These are phyloP conservation scores for Chiua virens DNA, from an alignment of 768 basidiomycete species.

Conservation along the genomic window DNA sequence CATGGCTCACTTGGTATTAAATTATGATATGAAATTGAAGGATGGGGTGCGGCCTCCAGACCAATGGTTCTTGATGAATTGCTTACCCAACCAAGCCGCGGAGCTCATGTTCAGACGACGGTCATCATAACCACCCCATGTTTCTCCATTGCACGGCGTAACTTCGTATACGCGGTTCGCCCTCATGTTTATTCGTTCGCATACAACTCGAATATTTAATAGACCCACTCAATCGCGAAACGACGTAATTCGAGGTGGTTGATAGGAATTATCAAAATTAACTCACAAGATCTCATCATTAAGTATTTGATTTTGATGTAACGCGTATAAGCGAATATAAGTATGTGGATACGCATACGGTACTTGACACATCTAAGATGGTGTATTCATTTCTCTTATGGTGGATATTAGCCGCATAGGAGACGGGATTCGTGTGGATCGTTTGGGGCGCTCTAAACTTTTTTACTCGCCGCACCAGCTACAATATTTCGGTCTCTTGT, in stretches of 20 bases:
- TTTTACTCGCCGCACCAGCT: background rate
- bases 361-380: too few relatives aligned
- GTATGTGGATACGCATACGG: too few relatives aligned
- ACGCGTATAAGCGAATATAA: too few relatives aligned
- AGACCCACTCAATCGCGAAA: background rate
- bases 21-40: slow-evolving; percentile 41
- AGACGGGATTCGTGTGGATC: too few relatives aligned
- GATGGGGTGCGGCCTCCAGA: slow-evolving; percentile 37
- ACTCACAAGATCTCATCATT: too few relatives aligned
- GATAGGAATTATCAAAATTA: slow-evolving; percentile 17
- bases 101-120: slow-evolving; percentile 39
- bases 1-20: slow-evolving; percentile 40
- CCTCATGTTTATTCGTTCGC: slow-evolving; percentile 10
- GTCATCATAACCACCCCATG: slow-evolving; percentile 8
- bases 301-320: too few relatives aligned
- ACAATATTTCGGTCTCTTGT: background rate
- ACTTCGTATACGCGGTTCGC: slow-evolving; percentile 7
- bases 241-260: slow-evolving; percentile 13
- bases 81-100: slow-evolving; percentile 36
- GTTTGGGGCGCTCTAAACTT: background rate
- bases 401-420: too few relatives aligned
- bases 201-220: background rate
- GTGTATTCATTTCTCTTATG: too few relatives aligned
- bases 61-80: slow-evolving; percentile 35
- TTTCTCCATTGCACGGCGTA: slow-evolving; percentile 6